Evolutionary conservation across 108 stramenopile genomes (phyloP).

Genomic region (Schizochytrium sp.): DNA sequence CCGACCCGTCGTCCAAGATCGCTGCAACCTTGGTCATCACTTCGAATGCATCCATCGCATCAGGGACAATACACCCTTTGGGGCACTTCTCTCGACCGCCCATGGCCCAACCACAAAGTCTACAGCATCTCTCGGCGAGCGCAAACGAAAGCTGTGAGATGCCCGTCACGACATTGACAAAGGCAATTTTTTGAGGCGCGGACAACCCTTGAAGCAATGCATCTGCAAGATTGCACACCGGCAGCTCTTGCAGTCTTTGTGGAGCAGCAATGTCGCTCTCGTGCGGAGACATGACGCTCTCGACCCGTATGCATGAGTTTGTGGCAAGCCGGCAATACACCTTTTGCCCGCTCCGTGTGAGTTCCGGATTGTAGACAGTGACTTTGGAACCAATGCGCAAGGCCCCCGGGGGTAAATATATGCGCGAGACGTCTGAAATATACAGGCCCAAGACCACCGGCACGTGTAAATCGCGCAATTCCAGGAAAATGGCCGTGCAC

Average conservation of each 20-base stretch:
- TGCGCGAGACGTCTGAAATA: neutral
- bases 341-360: neutral
- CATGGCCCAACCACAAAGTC: neutral
- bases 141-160: neutral
- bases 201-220: neutral
- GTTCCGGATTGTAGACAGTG: neutral
- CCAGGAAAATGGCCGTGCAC: neutral
- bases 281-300: neutral
- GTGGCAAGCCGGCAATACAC: neutral
- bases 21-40: neutral
- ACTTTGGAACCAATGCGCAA: neutral
- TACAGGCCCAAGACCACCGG: neutral
- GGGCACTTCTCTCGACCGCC: neutral
- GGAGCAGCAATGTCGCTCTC: neutral
- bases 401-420: neutral
- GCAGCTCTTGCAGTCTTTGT: neutral
- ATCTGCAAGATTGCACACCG: neutral
- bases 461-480: neutral
- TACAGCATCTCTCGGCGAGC: neutral
- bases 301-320: neutral
- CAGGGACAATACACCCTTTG: neutral
- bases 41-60: neutral
- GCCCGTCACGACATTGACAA: neutral
- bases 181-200: neutral
- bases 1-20: neutral